phyloP scores from a whole-genome alignment of 345 rosid species.

The Bruguiera sexangula region DNA sequence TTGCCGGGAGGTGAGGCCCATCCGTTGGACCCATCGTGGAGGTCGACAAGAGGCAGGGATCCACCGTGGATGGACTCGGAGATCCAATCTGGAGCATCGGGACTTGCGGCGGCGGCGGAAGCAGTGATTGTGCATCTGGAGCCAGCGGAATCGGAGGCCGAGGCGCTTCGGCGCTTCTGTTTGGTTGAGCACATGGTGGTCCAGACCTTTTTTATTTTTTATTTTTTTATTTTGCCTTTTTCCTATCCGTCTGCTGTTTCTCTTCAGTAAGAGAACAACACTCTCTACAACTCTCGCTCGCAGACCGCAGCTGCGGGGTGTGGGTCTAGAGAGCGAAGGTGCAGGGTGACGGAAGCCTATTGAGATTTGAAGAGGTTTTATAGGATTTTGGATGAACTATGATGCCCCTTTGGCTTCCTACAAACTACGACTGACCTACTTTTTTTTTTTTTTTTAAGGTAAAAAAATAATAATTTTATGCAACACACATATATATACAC shows the following conservation, averaged over 20 bases:
- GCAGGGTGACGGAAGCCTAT: too few relatives aligned
- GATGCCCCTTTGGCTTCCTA: constrained; percentile 9
- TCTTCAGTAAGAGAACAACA: constrained; percentile 3
- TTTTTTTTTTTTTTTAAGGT: not conserved
- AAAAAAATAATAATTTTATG: too few relatives aligned
- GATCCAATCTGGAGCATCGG: constrained; percentile 48
- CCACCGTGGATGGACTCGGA: constrained; percentile 67
- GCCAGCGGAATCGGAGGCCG: constrained; percentile 20
- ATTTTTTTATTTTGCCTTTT: not conserved
- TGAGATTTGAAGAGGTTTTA: too few relatives aligned
- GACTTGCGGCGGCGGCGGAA: constrained; percentile 12
- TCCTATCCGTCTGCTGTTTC: not conserved
- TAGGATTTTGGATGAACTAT: too few relatives aligned
- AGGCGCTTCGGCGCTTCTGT: constrained; percentile 40
- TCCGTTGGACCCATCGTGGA: constrained; percentile 64
- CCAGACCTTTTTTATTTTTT: too few relatives aligned
- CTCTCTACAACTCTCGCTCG: too few relatives aligned
- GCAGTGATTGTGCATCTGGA: constrained; percentile 30
- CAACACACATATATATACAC: too few relatives aligned
- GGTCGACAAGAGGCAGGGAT: constrained; percentile 70
- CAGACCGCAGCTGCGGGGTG: too few relatives aligned
- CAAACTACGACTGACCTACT: constrained; percentile 24
- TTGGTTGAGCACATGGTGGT: constrained; percentile 51
- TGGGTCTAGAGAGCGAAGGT: too few relatives aligned
- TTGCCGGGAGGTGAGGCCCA: constrained; percentile 96